Percentiles rank a stretch among this genome's conserved stretches.
These are phyloP conservation scores for Hyphopichia burtonii DNA, from an alignment of 1,139 yeast species.

Conservation along the genomic window DNA sequence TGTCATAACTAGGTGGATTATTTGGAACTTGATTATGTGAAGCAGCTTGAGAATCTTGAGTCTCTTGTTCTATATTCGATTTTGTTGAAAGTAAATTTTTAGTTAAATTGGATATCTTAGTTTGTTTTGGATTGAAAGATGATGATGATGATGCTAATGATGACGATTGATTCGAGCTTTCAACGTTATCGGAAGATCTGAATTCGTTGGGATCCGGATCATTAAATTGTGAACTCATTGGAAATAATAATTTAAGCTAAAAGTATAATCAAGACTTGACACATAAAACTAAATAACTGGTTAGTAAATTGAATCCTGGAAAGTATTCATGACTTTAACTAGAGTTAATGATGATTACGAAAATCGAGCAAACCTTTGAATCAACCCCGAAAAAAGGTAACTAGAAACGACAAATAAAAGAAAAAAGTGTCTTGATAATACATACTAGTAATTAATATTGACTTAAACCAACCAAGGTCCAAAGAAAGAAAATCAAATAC, in stretches of 20 bases:
- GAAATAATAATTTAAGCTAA: too few species aligned
- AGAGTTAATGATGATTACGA: too few species aligned
- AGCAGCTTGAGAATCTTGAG: not conserved
- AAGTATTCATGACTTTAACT: too few species aligned
- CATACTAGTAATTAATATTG: too few species aligned
- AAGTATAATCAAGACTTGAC: not conserved
- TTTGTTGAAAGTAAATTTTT: constrained; percentile 29
- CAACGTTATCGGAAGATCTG: not conserved
- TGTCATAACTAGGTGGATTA: constrained; percentile 3
- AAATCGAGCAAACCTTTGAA: not conserved
- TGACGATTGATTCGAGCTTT: not conserved
- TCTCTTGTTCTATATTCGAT: constrained; percentile 1
- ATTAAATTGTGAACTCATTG: constrained; percentile 10
- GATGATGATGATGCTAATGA: not conserved
- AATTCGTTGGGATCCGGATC: constrained; percentile 1
- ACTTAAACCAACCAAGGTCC: too few species aligned
- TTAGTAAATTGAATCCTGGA: too few species aligned
- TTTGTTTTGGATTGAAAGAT: constrained; percentile 4
- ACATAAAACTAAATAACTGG: not conserved
- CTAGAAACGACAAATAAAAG: too few species aligned
- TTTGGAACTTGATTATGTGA: not conserved
- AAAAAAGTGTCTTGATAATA: too few species aligned
- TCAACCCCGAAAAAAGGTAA: too few species aligned
- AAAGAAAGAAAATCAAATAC: too few species aligned
- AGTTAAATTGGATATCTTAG: constrained; percentile 39